A percentile compares a stretch with the other conserved stretches of the same genome.
These are phyloP conservation scores for Zopfochytrium polystomum DNA, from an alignment of 371 early-diverging fungal genomes.

Conservation along the genomic window DNA sequence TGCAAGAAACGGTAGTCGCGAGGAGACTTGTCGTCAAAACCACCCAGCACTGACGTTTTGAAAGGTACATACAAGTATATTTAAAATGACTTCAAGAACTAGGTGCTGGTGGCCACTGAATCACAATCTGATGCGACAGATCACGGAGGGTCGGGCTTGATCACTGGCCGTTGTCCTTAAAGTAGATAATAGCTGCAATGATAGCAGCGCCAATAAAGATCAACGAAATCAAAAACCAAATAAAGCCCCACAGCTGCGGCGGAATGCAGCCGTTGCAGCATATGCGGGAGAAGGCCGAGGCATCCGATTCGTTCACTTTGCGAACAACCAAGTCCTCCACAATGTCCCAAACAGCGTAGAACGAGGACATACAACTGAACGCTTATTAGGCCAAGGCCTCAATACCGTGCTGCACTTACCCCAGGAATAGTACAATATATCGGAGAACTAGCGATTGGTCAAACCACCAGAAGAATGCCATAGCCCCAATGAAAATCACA, in stretches of 20 bases:
- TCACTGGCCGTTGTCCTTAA: conserved; percentile 62
- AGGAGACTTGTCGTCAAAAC: too few relatives aligned
- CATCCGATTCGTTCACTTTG: conserved; percentile 90
- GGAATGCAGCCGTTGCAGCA: conserved; percentile 74
- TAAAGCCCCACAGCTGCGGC: conserved; percentile 79
- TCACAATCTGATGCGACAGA: too few relatives aligned
- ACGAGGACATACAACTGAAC: conserved; percentile 78
- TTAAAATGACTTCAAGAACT: too few relatives aligned
- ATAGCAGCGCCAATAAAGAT: conserved; percentile 75
- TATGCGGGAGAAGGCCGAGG: conserved; percentile 78
- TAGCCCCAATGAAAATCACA: conserved; percentile 73
- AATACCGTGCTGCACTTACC: too few relatives aligned
- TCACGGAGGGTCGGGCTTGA: too few relatives aligned
- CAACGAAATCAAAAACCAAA: conserved; percentile 86
- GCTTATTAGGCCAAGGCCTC: background rate
- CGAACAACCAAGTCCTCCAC: conserved; percentile 86
- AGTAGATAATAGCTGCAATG: conserved; percentile 72
- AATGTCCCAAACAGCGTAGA: conserved; percentile 92
- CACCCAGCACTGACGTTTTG: too few relatives aligned
- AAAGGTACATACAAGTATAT: too few relatives aligned
- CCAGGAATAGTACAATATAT: conserved; percentile 88
- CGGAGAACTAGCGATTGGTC: conserved; percentile 66
- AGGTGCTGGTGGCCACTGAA: too few relatives aligned
- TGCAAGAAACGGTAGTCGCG: too few relatives aligned
- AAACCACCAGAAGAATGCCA: conserved; percentile 82